Conservation (phyloP, 106 monocot species). For the Platanthera guangdongensis region DNA sequence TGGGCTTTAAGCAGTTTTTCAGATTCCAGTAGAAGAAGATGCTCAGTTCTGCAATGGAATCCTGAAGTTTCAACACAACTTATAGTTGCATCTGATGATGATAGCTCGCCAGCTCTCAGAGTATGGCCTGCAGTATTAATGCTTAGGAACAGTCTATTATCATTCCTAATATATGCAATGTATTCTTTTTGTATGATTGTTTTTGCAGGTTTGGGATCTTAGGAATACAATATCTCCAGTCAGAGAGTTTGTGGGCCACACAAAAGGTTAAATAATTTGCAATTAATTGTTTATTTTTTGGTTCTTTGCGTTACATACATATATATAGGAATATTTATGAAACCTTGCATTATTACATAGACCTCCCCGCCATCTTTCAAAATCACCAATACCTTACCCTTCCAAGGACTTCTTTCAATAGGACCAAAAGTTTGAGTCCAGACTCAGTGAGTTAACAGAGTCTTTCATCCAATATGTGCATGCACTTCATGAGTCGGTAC, state of each 20-base stretch:
- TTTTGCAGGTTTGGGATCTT: slow-evolving; percentile 87
- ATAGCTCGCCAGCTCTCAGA: slow-evolving; percentile 66
- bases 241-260: slow-evolving; percentile 89
- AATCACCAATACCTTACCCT: too few species aligned
- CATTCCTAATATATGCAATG: background rate
- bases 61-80: slow-evolving; percentile 89
- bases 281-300: background rate
- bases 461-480: too few species aligned
- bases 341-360: too few species aligned
- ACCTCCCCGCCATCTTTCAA: too few species aligned
- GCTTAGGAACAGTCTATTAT: background rate
- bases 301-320: background rate
- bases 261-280: slow-evolving; percentile 50
- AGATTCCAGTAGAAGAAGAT: slow-evolving; percentile 69
- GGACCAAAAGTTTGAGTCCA: too few species aligned
- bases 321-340: too few species aligned
- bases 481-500: too few species aligned
- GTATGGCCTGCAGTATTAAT: slow-evolving; percentile 24
- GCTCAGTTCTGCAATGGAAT: slow-evolving; percentile 98
- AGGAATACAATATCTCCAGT: slow-evolving; percentile 89
- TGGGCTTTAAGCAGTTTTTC: slow-evolving; percentile 52
- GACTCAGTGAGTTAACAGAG: too few species aligned
- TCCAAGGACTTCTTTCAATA: too few species aligned
- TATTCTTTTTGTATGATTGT: slow-evolving; percentile 1
- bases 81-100: slow-evolving; percentile 91